Conservation (phyloP, 139 green algal genomes). For the Microglena sp. region DNA sequence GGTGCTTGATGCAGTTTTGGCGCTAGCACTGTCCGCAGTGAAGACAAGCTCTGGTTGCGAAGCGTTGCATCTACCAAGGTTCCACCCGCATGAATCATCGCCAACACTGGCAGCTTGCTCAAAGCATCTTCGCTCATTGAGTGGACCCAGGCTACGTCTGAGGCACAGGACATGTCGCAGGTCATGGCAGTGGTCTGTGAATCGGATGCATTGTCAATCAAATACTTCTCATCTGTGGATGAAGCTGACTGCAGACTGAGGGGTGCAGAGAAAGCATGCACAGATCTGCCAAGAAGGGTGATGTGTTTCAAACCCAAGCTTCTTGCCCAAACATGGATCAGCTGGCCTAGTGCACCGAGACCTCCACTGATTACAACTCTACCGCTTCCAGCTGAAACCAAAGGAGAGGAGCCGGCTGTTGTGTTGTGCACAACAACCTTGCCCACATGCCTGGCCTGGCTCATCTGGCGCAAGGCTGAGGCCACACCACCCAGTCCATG, state of each 20-base stretch:
- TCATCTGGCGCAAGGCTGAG: constrained; percentile 43
- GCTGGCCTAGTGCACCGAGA: constrained; percentile 46
- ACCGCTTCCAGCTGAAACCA: constrained; percentile 1
- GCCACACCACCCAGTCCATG: constrained; percentile 27
- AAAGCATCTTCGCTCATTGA: background rate
- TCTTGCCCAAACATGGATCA: constrained; percentile 51
- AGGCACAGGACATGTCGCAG: too few species aligned
- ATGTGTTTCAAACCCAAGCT: constrained; percentile 20
- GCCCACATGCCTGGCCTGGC: constrained; percentile 53
- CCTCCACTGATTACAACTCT: constrained; percentile 56
- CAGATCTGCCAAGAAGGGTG: too few species aligned
- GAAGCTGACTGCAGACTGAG: too few species aligned
- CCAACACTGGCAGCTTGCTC: background rate
- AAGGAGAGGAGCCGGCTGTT: background rate
- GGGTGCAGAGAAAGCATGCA: too few species aligned
- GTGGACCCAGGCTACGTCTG: background rate
- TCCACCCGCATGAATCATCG: constrained; percentile 48
- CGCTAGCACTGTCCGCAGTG: constrained; percentile 28
- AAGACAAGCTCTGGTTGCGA: constrained; percentile 21
- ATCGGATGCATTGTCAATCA: too few species aligned
- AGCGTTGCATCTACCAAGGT: constrained; percentile 44
- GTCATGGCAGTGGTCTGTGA: too few species aligned
- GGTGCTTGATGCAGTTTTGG: constrained; percentile 38
- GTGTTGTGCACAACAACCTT: constrained; percentile 53
- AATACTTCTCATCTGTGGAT: too few species aligned